Conservation (phyloP, 345 rosid genomes). For the Lepidium aucheri region DNA sequence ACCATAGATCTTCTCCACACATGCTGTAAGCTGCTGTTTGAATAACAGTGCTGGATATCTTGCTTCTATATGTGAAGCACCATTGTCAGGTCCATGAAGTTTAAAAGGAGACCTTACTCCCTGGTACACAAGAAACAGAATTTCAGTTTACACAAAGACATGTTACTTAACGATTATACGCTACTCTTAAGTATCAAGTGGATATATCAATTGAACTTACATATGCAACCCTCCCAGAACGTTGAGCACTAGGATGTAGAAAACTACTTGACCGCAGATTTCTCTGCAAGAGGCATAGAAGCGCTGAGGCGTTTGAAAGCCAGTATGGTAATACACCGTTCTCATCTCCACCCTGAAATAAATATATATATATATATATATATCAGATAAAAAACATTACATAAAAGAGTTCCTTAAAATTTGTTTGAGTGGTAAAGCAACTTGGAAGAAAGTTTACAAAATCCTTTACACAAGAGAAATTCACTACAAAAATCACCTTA, state of each 20-base stretch:
- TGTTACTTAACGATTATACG: neutral
- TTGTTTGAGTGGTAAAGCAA: neutral
- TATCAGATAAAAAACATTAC: neutral
- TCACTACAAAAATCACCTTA: constrained; percentile 41
- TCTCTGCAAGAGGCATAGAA: constrained; percentile 87
- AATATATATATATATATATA: neutral
- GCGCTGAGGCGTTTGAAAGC: constrained; percentile 94
- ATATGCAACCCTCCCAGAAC: constrained; percentile 65
- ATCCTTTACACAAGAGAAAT: constrained; percentile 1
- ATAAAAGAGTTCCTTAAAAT: neutral
- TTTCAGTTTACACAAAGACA: constrained; percentile 12
- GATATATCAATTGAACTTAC: constrained; percentile 34
- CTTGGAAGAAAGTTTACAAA: neutral
- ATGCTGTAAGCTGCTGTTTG: constrained; percentile 94
- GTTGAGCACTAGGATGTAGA: constrained; percentile 48
- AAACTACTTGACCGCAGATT: constrained; percentile 75
- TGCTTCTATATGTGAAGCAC: constrained; percentile 76
- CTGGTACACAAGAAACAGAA: constrained; percentile 31
- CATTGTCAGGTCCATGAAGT: constrained; percentile 63
- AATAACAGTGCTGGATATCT: constrained; percentile 92
- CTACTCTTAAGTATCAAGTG: neutral
- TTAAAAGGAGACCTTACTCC: constrained; percentile 79
- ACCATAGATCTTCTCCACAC: constrained; percentile 98
- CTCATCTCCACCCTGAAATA: constrained; percentile 74
- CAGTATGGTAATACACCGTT: constrained; percentile 70